Evolutionary conservation across 768 basidiomycete genomes (phyloP).

Genomic region (Podaxis sp.): DNA sequence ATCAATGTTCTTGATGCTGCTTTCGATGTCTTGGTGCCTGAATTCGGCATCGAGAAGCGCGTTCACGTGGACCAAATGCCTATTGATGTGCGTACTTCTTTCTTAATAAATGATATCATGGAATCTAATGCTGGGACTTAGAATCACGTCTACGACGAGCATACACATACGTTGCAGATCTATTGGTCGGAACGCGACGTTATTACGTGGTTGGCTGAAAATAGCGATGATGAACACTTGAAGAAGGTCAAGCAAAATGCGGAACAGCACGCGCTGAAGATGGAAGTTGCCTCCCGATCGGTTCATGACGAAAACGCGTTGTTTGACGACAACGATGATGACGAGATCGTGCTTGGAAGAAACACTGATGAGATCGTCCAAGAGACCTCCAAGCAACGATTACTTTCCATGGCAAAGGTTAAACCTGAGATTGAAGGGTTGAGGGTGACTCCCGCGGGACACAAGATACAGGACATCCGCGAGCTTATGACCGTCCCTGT

Average conservation of each 20-base stretch:
- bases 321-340: slow-evolving; percentile 82
- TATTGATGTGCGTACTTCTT: slow-evolving; percentile 67
- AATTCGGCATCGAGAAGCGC: slow-evolving; percentile 98
- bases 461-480: slow-evolving; percentile 92
- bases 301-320: slow-evolving; percentile 85
- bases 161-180: slow-evolving; percentile 86
- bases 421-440: slow-evolving; percentile 84
- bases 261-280: slow-evolving; percentile 86
- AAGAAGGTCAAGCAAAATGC: slow-evolving; percentile 93
- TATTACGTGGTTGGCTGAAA: slow-evolving; percentile 91
- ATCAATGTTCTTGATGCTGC: slow-evolving; percentile 96
- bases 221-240: slow-evolving; percentile 93
- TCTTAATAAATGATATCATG: neutral
- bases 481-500: slow-evolving; percentile 94
- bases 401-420: slow-evolving; percentile 71
- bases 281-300: slow-evolving; percentile 85
- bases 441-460: slow-evolving; percentile 68
- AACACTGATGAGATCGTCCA: slow-evolving; percentile 29
- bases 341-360: slow-evolving; percentile 78
- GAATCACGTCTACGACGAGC: slow-evolving; percentile 97
- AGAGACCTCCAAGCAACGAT: slow-evolving; percentile 76
- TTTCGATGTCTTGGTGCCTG: slow-evolving; percentile 93
- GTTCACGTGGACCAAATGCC: slow-evolving; percentile 99
- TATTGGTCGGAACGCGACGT: slow-evolving; percentile 97
- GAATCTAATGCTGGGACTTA: slow-evolving; percentile 25